A percentile compares a stretch with the other conserved stretches of the same genome.
Conservation (phyloP, 2,329 filamentous ascomycete species). For the Sordariomycetes sp. region DNA sequence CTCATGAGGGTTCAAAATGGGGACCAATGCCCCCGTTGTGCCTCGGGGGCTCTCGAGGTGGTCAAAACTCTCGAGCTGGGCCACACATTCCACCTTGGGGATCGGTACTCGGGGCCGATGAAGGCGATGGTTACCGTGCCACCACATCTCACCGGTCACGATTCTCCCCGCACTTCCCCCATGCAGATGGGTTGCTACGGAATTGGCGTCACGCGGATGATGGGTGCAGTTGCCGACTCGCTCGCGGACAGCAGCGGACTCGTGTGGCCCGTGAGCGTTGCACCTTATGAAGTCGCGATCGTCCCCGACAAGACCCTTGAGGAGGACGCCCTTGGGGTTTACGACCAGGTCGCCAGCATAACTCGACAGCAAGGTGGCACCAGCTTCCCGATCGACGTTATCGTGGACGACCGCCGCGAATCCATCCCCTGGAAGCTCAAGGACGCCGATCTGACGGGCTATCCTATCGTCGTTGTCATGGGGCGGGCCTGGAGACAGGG, state of each 20-base stretch:
- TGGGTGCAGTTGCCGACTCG: constrained; percentile 74
- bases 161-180: constrained; percentile 23
- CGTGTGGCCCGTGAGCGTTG: constrained; percentile 79
- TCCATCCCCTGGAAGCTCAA: constrained; percentile 74
- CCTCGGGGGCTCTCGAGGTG: constrained; percentile 48
- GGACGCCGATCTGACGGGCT: constrained; percentile 84
- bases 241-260: constrained; percentile 63
- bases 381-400: constrained; percentile 40
- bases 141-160: neutral
- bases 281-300: constrained; percentile 70
- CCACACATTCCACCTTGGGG: constrained; percentile 90
- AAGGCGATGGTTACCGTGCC: constrained; percentile 45
- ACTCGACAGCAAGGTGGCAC: constrained; percentile 1
- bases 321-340: constrained; percentile 44
- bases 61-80: constrained; percentile 78
- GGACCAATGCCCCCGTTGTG: constrained; percentile 65
- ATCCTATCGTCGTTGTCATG: constrained; percentile 72
- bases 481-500: constrained; percentile 57
- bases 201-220: constrained; percentile 83
- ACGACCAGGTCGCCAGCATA: constrained; percentile 42
- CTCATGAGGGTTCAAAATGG: constrained; percentile 56
- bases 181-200: constrained; percentile 96
- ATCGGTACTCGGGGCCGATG: constrained; percentile 72
- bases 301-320: constrained; percentile 39
- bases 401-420: constrained; percentile 63